Evolutionary conservation across 768 basidiomycete genomes (phyloP).

Genomic region (Termitomyces sp.): DNA sequence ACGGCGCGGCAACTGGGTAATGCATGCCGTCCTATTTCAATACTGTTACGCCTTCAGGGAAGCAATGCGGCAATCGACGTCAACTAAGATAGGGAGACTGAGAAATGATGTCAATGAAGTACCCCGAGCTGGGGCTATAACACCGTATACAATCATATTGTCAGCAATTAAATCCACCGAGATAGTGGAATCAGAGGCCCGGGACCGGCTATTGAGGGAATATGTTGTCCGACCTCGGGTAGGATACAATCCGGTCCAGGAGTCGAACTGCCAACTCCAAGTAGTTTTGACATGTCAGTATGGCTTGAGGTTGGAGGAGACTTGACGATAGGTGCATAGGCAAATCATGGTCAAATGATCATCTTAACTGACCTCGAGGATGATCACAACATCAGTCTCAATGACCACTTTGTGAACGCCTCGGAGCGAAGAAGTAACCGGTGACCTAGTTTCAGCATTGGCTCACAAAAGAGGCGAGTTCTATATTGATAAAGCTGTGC

Average conservation of each 20-base stretch:
- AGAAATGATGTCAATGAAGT: conserved; percentile 8
- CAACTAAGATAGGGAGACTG: neutral
- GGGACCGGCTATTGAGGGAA: neutral
- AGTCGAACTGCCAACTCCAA: neutral
- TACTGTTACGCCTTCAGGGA: conserved; percentile 1
- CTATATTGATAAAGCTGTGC: conserved; percentile 7
- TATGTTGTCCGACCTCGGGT: neutral
- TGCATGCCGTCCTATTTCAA: conserved; percentile 13
- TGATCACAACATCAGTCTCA: neutral
- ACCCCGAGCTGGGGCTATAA: conserved; percentile 7
- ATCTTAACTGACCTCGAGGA: neutral
- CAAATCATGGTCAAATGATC: neutral
- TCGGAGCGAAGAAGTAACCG: conserved; percentile 1
- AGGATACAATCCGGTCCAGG: neutral
- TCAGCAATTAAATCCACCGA: conserved; percentile 2
- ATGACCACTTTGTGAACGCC: conserved; percentile 1
- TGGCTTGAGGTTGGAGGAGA: neutral
- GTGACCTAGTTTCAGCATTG: conserved; percentile 4
- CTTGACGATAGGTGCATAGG: neutral
- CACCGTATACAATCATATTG: conserved; percentile 1
- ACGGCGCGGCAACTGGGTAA: conserved; percentile 6
- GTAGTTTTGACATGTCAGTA: neutral
- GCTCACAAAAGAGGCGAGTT: conserved; percentile 6
- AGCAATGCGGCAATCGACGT: conserved; percentile 8
- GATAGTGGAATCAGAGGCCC: neutral